Percentiles rank a stretch among this genome's conserved stretches.
Evolutionary conservation across 2,329 filamentous ascomycete genomes (phyloP).

Genomic region (Exophiala calicioides): DNA sequence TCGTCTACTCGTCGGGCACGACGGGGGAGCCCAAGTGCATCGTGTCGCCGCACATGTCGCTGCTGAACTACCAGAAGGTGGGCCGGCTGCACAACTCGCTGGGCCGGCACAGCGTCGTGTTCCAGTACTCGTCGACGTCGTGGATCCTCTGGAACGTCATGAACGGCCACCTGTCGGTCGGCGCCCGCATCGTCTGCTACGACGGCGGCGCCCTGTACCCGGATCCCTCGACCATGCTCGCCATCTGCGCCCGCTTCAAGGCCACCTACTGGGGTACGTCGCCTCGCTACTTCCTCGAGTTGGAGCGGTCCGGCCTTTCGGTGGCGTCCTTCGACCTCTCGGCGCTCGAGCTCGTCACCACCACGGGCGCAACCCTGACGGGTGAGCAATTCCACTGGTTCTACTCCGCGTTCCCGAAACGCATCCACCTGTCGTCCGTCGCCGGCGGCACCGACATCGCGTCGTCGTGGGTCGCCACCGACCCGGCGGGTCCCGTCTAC

Average conservation of each 20-base stretch:
- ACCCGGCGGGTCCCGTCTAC: conserved; percentile 46
- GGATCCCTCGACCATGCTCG: conserved; percentile 38
- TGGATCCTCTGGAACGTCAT: conserved; percentile 53
- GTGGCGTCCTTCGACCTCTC: conserved; percentile 39
- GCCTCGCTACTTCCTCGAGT: conserved; percentile 48
- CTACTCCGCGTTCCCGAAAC: conserved; percentile 42
- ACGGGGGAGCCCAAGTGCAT: conserved; percentile 50
- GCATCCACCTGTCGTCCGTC: conserved; percentile 43
- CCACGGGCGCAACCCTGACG: conserved; percentile 48
- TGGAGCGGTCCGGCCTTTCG: conserved; percentile 38
- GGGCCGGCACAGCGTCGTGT: conserved; percentile 41
- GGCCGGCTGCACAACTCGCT: conserved; percentile 47
- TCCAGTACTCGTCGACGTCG: conserved; percentile 50
- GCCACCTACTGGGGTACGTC: conserved; percentile 48
- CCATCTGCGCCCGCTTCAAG: conserved; percentile 39
- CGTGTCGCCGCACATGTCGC: conserved; percentile 47
- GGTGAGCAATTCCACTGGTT: conserved; percentile 49
- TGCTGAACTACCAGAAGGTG: conserved; percentile 47
- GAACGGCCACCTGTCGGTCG: conserved; percentile 45
- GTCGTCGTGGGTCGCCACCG: conserved; percentile 46
- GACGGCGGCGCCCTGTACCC: conserved; percentile 48
- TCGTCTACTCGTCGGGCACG: conserved; percentile 48
- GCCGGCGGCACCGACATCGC: conserved; percentile 53
- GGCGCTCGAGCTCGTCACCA: conserved; percentile 46
- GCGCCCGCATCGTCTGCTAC: conserved; percentile 47